Evolutionary conservation across 2,329 filamentous ascomycete genomes (phyloP).

Genomic region (Alternaria novae-zelandiae): DNA sequence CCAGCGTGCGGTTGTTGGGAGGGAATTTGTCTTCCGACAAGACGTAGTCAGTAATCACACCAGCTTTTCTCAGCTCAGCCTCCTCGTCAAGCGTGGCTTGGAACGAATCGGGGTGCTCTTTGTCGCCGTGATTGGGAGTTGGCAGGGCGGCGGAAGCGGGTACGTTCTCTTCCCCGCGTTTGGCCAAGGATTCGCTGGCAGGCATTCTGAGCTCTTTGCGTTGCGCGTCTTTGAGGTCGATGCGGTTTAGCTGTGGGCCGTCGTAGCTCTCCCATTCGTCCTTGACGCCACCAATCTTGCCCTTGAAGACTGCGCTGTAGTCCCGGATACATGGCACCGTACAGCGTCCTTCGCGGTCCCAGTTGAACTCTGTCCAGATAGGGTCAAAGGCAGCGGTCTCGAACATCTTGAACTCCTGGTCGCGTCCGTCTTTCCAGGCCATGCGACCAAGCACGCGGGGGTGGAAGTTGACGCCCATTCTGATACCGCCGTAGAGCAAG

Average conservation of each 20-base stretch:
- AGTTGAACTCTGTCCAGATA: constrained; percentile 65
- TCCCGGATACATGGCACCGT: constrained; percentile 62
- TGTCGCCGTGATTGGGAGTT: constrained; percentile 26
- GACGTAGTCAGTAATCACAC: constrained; percentile 53
- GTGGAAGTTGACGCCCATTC: constrained; percentile 66
- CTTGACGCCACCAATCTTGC: constrained; percentile 52
- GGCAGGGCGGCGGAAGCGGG: constrained; percentile 37
- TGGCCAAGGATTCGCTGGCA: constrained; percentile 7
- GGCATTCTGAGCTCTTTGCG: constrained; percentile 34
- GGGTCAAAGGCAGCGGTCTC: constrained; percentile 64
- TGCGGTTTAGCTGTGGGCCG: constrained; percentile 50
- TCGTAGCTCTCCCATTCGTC: constrained; percentile 63
- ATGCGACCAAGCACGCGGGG: constrained; percentile 62
- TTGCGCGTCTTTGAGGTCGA: constrained; percentile 38
- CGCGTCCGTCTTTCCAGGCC: constrained; percentile 62
- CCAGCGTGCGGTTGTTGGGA: constrained; percentile 62
- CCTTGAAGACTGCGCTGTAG: constrained; percentile 61
- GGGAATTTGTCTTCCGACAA: constrained; percentile 60
- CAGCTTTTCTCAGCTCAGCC: constrained; percentile 48
- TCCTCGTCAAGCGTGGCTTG: constrained; percentile 50
- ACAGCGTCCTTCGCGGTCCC: constrained; percentile 59
- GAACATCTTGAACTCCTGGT: constrained; percentile 63
- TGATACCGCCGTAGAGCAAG: constrained; percentile 61
- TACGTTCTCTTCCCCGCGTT: constrained; percentile 29
- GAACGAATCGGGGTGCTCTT: constrained; percentile 48